A percentile compares a stretch with the other conserved stretches of the same genome.
Conservation (phyloP, 495 filamentous ascomycete genomes). For the Massariosphaeria phaeospora region DNA sequence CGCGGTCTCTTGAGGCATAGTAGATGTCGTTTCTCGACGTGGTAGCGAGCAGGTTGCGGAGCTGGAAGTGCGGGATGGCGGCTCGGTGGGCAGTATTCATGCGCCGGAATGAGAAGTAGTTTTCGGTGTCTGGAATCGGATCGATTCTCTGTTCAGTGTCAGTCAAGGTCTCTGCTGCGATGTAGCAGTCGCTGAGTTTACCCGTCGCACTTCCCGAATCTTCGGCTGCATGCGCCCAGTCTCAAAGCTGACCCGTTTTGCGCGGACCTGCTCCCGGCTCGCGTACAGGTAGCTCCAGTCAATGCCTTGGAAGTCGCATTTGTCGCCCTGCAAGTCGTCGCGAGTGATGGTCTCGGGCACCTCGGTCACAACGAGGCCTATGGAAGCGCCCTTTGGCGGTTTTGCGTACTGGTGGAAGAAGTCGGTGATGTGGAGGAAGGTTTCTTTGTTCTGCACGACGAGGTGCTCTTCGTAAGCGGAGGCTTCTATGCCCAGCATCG, state of each 20-base stretch:
- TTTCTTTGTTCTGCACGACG: slow-evolving; percentile 5
- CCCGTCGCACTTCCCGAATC: slow-evolving; percentile 1
- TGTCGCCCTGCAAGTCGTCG: slow-evolving; percentile 53
- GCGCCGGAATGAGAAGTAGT: slow-evolving; percentile 64
- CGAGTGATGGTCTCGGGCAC: slow-evolving; percentile 40
- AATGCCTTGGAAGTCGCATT: slow-evolving; percentile 73
- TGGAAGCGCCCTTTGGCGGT: neutral
- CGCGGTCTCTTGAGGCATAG: slow-evolving; percentile 60
- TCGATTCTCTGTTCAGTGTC: neutral
- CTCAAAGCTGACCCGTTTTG: slow-evolving; percentile 6
- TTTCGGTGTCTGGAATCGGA: slow-evolving; percentile 42
- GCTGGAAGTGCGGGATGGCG: slow-evolving; percentile 76
- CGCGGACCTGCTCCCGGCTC: slow-evolving; percentile 52
- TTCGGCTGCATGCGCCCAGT: neutral
- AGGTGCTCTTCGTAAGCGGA: neutral
- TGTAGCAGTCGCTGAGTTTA: neutral
- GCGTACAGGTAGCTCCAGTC: slow-evolving; percentile 59
- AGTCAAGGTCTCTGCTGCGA: neutral
- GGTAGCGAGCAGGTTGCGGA: slow-evolving; percentile 75
- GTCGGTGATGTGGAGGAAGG: slow-evolving; percentile 7
- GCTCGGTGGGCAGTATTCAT: slow-evolving; percentile 64
- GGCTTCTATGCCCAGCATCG: neutral
- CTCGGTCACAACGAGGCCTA: neutral
- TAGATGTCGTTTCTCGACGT: slow-evolving; percentile 69
- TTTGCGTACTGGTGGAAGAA: slow-evolving; percentile 1